Conservation (phyloP, 805 yeast species). For the Hanseniaspora hatyaiensis region DNA sequence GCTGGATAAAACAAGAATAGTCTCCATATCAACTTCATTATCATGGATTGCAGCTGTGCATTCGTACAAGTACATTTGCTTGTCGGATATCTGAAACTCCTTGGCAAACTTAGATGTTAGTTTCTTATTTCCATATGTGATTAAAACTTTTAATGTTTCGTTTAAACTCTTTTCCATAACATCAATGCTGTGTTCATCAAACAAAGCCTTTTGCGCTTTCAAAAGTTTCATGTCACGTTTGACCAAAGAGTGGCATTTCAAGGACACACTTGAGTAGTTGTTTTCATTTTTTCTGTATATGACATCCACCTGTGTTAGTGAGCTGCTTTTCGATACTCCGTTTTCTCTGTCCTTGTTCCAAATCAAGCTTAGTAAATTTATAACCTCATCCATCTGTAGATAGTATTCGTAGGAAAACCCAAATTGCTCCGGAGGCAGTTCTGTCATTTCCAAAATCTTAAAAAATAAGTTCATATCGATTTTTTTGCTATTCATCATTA, state of each 20-base stretch:
- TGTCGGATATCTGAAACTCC: conserved; percentile 47
- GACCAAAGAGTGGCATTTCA: conserved; percentile 21
- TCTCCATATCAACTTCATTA: conserved; percentile 39
- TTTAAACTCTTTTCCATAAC: conserved; percentile 37
- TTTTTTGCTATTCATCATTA: conserved; percentile 29
- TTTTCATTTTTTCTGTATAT: conserved; percentile 22
- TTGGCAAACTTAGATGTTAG: conserved; percentile 39
- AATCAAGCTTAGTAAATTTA: conserved; percentile 37
- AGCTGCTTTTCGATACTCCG: conserved; percentile 27
- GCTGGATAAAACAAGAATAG: conserved; percentile 42
- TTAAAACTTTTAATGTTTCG: conserved; percentile 38
- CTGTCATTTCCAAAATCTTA: conserved; percentile 19
- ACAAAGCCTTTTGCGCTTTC: conserved; percentile 36
- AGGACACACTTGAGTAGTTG: conserved; percentile 21
- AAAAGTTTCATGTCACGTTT: conserved; percentile 37
- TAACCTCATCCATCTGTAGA: conserved; percentile 50
- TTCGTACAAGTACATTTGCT: conserved; percentile 44
- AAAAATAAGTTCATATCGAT: conserved; percentile 21
- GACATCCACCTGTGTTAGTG: conserved; percentile 30
- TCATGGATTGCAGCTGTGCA: conserved; percentile 38
- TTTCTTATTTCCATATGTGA: conserved; percentile 38
- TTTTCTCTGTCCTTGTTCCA: conserved; percentile 24
- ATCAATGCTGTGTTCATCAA: conserved; percentile 31
- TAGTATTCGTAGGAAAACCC: conserved; percentile 42
- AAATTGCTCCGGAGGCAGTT: conserved; percentile 29